Conservation (phyloP, 345 rosid species). For the Anacardium occidentale region DNA sequence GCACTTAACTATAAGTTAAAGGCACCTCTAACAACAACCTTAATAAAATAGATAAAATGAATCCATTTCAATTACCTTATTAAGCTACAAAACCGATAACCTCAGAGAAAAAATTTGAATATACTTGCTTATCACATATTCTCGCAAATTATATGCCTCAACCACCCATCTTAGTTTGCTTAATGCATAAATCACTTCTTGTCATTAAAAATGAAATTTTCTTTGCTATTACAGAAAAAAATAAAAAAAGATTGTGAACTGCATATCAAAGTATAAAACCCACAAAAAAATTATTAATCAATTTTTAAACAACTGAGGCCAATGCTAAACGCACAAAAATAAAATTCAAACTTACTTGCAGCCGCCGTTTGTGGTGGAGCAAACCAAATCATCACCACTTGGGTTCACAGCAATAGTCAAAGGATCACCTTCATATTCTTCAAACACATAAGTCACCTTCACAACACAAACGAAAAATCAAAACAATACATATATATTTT, state of each 20-base stretch:
- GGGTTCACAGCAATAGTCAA: constrained; percentile 72
- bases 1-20: not conserved
- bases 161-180: not conserved
- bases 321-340: not conserved
- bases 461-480: not conserved
- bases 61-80: not conserved
- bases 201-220: not conserved
- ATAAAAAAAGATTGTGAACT: constrained; percentile 3
- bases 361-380: constrained; percentile 77
- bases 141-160: not conserved
- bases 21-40: not conserved
- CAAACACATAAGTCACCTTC: constrained; percentile 60
- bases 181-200: not conserved
- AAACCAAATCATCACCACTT: constrained; percentile 75
- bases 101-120: not conserved
- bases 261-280: not conserved
- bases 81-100: not conserved
- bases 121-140: not conserved
- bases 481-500: not conserved
- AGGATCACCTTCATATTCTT: constrained; percentile 75
- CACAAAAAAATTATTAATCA: not conserved
- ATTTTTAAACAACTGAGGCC: not conserved
- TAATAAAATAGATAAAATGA: not conserved
- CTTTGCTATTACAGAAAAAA: not conserved
- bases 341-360: constrained; percentile 58